Evolutionary conservation across 2,329 filamentous ascomycete species (phyloP), one percentile per base, ranked within the genome.

Genomic region (Sporothrix mexicana): DNA sequence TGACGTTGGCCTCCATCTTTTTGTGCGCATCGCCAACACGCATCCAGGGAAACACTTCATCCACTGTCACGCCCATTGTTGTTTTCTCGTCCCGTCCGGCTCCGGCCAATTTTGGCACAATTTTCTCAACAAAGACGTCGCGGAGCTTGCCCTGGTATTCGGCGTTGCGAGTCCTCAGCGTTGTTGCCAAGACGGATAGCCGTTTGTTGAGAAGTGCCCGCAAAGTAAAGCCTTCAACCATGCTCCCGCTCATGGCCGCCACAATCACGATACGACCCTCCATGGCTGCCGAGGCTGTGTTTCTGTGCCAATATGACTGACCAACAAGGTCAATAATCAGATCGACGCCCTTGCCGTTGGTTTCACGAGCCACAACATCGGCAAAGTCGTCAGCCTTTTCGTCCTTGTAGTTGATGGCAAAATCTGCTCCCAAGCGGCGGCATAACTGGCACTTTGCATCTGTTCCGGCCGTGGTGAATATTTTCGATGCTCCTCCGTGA

Each of bases 391-490:
- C 55, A 20, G 75, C 76, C 1, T 10, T 43, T 76, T 74, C 15
- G 76, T 77, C 59, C 82, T 81, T 62, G 1, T 82, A 67, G 61
- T 82, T 79, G 9, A 74, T 74, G 2, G 81, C 81, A 55, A 77
- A 77, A 20, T 77, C 74, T 3, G 81, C 79, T 1, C 59, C 30
- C 1, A 80, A 67, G 67, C 79, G 77, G 10, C 78, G 68, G 77
- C 78, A 82, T 7, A 83, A 77, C 1, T 79, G 30, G 8, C 75
- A 76, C 72, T 80, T 80, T n/a, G 77, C 77, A 0, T 77, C 59
- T 1, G 77, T 78, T 5, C 78, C 76, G 15, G 80, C 80, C 0
- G 81, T 82, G 2, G 75, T 77, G 36, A 79, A 82, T 1, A 83
- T 76, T 49, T 77, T 69, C 3, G 73, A 70, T 1, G 76, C 69